A percentile compares a stretch with the other conserved stretches of the same genome.
Evolutionary conservation across 257 asterid species (phyloP).

Genomic region (Solanum chiquidenum): DNA sequence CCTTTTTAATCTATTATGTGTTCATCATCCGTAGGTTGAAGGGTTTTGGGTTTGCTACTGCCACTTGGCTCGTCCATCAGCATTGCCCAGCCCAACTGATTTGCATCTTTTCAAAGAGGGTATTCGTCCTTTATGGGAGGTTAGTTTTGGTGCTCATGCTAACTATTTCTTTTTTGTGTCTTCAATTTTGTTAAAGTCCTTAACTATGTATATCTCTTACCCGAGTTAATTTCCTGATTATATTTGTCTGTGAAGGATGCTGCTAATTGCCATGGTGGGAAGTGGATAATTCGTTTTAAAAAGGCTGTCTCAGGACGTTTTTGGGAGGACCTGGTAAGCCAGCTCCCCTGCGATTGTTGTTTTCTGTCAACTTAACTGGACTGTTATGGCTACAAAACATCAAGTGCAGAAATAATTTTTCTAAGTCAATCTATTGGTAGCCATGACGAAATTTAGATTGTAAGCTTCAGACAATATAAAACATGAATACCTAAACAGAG

Average conservation of each 20-base stretch:
- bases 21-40: constrained; percentile 47
- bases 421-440: neutral
- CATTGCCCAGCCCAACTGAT: constrained; percentile 91
- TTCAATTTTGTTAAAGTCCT: neutral
- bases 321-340: constrained; percentile 96
- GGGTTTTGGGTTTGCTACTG: constrained; percentile 95
- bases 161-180: neutral
- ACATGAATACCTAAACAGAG: neutral
- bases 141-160: constrained; percentile 14
- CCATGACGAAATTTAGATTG: neutral
- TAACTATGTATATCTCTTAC: neutral
- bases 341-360: neutral
- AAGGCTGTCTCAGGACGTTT: constrained; percentile 90
- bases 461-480: neutral
- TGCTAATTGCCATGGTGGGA: constrained; percentile 95
- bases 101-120: constrained; percentile 97
- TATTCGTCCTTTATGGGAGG: constrained; percentile 99
- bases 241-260: constrained; percentile 48
- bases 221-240: neutral
- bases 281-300: constrained; percentile 94
- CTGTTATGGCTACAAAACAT: neutral
- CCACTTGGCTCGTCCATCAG: constrained; percentile 77
- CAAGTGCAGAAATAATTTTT: neutral
- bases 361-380: neutral
- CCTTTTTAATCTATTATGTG: neutral